Conservation (phyloP, 495 filamentous ascomycete genomes). For the Bathelium albidoporum region DNA sequence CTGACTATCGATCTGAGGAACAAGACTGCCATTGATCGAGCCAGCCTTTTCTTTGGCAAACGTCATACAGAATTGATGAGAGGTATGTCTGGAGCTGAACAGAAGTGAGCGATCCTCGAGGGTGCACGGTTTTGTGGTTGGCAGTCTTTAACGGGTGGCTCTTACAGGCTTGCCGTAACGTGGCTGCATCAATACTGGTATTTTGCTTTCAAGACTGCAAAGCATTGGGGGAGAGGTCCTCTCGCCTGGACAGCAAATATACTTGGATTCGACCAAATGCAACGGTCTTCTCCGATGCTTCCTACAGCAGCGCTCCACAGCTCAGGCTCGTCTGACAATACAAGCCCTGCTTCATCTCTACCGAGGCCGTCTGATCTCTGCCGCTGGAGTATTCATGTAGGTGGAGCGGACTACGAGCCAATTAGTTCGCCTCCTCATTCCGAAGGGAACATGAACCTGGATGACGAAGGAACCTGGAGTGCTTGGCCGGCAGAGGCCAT, state of each 20-base stretch:
- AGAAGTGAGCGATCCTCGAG: background rate
- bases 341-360: background rate
- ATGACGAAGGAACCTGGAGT: conserved; percentile 26
- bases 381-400: conserved; percentile 27
- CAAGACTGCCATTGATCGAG: background rate
- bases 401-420: background rate
- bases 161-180: conserved; percentile 23
- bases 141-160: conserved; percentile 8
- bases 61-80: background rate
- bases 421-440: background rate
- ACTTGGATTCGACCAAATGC: conserved; percentile 17
- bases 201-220: conserved; percentile 35
- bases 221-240: conserved; percentile 36
- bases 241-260: conserved; percentile 26
- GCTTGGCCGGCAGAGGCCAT: conserved; percentile 17
- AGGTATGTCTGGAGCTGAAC: background rate
- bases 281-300: background rate
- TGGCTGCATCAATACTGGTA: conserved; percentile 38
- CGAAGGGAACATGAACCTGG: background rate
- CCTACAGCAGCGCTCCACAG: background rate
- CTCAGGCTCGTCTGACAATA: background rate
- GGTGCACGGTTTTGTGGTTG: background rate
- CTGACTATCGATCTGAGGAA: background rate
- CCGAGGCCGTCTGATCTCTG: conserved; percentile 19
- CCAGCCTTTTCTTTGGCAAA: background rate